Evolutionary conservation across 805 yeast species (phyloP).

Genomic region (Blastobotrys muscicola): DNA sequence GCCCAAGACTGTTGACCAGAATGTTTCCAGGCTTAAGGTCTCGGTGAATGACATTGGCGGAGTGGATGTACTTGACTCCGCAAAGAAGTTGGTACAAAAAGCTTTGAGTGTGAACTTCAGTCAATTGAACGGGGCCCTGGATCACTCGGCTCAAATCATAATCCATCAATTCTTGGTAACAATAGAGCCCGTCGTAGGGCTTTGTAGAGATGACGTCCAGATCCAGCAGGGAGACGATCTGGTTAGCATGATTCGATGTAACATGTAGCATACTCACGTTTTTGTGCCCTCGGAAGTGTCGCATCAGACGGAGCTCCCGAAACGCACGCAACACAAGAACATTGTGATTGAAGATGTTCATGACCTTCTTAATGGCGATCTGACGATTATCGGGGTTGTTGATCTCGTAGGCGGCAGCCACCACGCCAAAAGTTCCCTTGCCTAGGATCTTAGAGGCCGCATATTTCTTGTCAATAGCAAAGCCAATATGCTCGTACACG

Average conservation of each 20-base stretch:
- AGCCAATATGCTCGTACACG: conserved; percentile 20
- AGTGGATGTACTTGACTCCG: conserved; percentile 81
- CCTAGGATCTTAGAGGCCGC: conserved; percentile 53
- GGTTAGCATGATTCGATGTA: neutral
- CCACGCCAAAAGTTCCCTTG: conserved; percentile 80
- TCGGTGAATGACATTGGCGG: conserved; percentile 86
- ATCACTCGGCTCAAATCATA: conserved; percentile 77
- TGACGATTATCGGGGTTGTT: conserved; percentile 29
- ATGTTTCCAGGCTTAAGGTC: conserved; percentile 91
- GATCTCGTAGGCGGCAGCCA: conserved; percentile 63
- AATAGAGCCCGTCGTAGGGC: conserved; percentile 80
- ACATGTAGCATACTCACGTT: conserved; percentile 35
- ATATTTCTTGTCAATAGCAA: conserved; percentile 55
- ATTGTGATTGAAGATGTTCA: conserved; percentile 56
- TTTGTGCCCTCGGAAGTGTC: conserved; percentile 74
- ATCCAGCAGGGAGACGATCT: conserved; percentile 64
- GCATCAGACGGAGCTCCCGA: conserved; percentile 74
- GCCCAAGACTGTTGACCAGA: conserved; percentile 63
- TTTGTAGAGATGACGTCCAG: conserved; percentile 54
- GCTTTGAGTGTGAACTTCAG: conserved; percentile 73
- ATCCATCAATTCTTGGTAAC: conserved; percentile 79
- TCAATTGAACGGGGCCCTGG: conserved; percentile 51
- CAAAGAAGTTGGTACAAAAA: conserved; percentile 75
- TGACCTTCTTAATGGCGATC: conserved; percentile 76
- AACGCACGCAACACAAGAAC: conserved; percentile 69